Evolutionary conservation across 2,329 filamentous ascomycete species (phyloP), one percentile per base, ranked within the genome.

Genomic region (Aspergillus transmontanensis): DNA sequence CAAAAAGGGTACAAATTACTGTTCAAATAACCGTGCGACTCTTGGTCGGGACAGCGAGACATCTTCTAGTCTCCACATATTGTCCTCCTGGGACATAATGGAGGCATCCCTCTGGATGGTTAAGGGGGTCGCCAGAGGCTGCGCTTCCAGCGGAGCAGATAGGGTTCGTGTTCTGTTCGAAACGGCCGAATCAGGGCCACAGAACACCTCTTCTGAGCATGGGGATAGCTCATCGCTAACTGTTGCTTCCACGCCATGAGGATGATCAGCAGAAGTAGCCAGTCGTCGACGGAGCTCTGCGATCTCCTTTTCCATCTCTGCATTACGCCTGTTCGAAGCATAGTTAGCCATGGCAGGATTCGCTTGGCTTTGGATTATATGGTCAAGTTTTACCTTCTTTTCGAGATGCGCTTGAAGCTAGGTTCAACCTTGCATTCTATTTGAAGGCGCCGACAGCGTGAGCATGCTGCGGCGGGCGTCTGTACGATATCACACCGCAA

Each of bases 401-500:
- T 89, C 57, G 86, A 88, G 41, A 89, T 82, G 64, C 88, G 84
- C 78, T 88, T 89, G 79, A 90, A 90, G 71, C 86, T 86, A 66
- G 86, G 84, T 69, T 89, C 87, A 71, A 90, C 87, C 71, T 87
- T 86, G 78, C 87, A 90, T 68, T 83, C 81, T 56, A 89, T 85
- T 57, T 83, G 81, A 65, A 89, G 83, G 71, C 88, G 86, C 66
- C 81, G 79, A 76, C 87, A 90, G 66, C 87, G 84, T 54, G 82
- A 83, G 77, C 87, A 90, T 54, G 82, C 80, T 67, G 83, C 81
- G 69, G 87, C 88, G 7, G 86, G 87, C n/a, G 86, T 85, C 69
- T 87, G 85, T 55, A 87, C 81, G 68, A 89, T 88, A 76, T 90
- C 86, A 80, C 87, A 90, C 73, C 86, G 84, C 67, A 90, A 80